These are phyloP conservation scores for Kwoniella dejecticola DNA, from an alignment of 768 basidiomycete genomes.

Conservation along the genomic window DNA sequence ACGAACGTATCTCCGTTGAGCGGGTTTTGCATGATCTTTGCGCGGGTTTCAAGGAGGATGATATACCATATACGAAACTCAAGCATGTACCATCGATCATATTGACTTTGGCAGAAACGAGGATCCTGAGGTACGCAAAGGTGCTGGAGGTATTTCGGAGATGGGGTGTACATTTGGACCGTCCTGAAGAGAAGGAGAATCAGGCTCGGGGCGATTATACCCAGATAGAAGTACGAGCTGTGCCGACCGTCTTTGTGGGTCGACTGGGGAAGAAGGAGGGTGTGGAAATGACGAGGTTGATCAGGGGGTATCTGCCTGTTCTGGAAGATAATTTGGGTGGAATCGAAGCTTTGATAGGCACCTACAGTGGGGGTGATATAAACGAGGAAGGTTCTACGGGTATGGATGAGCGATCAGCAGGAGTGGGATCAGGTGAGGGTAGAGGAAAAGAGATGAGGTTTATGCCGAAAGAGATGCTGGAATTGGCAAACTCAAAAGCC, in stretches of 20 bases:
- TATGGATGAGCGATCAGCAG: too few relatives aligned
- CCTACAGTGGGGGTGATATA: background rate
- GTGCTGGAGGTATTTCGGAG: conserved; percentile 31
- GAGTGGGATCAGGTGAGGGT: conserved; percentile 56
- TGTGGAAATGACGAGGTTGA: conserved; percentile 71
- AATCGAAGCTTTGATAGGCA: conserved; percentile 30
- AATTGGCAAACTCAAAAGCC: conserved; percentile 90
- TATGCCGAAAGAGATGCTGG: conserved; percentile 80
- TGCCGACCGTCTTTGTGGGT: conserved; percentile 33
- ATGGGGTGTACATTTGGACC: conserved; percentile 46
- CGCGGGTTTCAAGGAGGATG: conserved; percentile 61
- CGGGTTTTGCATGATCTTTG: conserved; percentile 74
- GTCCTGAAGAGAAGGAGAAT: too few relatives aligned
- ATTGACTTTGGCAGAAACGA: conserved; percentile 68
- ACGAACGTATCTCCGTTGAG: conserved; percentile 92
- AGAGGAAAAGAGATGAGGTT: conserved; percentile 67
- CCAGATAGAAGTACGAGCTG: conserved; percentile 24
- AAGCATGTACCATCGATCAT: conserved; percentile 66
- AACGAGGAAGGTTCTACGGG: too few relatives aligned
- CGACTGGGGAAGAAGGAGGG: conserved; percentile 56
- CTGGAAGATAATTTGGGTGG: conserved; percentile 59
- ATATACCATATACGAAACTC: conserved; percentile 55
- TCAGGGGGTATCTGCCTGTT: conserved; percentile 72
- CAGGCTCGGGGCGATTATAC: conserved; percentile 21
- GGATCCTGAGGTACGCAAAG: conserved; percentile 56